Evolutionary conservation across 2,329 filamentous ascomycete species (phyloP), one percentile per base, ranked within the genome.

Genomic region (Cytospora mali): DNA sequence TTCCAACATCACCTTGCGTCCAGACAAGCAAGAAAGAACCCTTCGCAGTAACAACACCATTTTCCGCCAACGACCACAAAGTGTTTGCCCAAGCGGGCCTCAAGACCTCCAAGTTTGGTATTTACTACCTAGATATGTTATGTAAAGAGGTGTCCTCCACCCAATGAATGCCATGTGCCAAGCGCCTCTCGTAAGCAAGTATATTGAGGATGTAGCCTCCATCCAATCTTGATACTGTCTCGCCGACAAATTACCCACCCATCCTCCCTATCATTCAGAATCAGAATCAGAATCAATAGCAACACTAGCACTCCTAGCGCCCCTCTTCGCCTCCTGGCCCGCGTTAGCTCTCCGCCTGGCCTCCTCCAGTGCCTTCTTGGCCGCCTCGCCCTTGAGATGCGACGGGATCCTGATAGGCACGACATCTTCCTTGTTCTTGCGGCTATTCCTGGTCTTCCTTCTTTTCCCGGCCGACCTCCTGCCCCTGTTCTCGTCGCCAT

Each of bases 251-350:
- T n/a, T n/a, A n/a, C n/a, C n/a, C 33, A 35, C 2, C 13, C 33
- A 35, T 16, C 33, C 10, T 14, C 14, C 39, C 18, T n/a, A 13
- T 64, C 53, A 64, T 4, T 58, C 62, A 18, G 58, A 58, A 6
- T 61, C 62, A 18, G 58, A 58, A 6, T 61, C 62, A 7, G 62
- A 64, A 50, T 64, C 62, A 27, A 55, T 2, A 35, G 54, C 62
- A 33, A 61, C 55, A 23, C 58, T 61, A 1, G 50, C 55, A 6
- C 58, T 61, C 35, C 58, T 54, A 11, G 31, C 39, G 1, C 28
- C 39, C 23, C 46, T 25, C 13, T 39, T 55, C 7, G 35, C 23
- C 25, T 62, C 58, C 39, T 42, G n/a, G 39, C 14, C 39, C 23
- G 16, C 18, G 29, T 14, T 1, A 48, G 35, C 27, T 13, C 29